Conservation (phyloP, 2,329 filamentous ascomycete genomes). For the Pseudopyrenochaeta lycopersici region DNA sequence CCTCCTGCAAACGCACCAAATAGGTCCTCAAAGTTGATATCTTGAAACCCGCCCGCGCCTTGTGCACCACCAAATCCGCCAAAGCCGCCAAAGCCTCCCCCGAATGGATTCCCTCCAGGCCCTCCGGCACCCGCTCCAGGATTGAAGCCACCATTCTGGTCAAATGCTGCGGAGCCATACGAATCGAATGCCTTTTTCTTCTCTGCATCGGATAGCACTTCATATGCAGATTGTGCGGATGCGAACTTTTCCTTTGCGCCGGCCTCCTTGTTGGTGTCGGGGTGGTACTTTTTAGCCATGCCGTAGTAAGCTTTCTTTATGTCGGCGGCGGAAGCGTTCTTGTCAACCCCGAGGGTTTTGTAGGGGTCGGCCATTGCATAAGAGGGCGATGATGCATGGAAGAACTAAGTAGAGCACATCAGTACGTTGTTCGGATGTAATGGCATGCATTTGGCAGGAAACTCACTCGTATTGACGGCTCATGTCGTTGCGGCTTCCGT, state of each 20-base stretch:
- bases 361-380: constrained; percentile 81
- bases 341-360: constrained; percentile 82
- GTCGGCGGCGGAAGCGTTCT: constrained; percentile 80
- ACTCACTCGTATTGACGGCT: constrained; percentile 43
- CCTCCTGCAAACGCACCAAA: constrained; percentile 84
- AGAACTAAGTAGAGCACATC: constrained; percentile 35
- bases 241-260: constrained; percentile 94
- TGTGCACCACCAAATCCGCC: constrained; percentile 61
- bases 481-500: constrained; percentile 29
- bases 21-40: constrained; percentile 96
- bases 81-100: constrained; percentile 47
- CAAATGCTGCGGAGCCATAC: constrained; percentile 82
- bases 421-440: constrained; percentile 9
- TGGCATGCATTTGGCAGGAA: not conserved
- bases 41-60: constrained; percentile 71
- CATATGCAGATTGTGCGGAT: constrained; percentile 93
- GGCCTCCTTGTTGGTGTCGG: constrained; percentile 96
- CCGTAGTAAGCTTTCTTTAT: constrained; percentile 99
- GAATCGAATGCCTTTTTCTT: constrained; percentile 94
- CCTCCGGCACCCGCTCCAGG: constrained; percentile 71
- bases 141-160: constrained; percentile 77
- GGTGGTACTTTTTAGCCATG: constrained; percentile 95
- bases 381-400: constrained; percentile 63
- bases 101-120: constrained; percentile 71
- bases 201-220: constrained; percentile 88